phyloP scores from a whole-genome alignment of 2,329 filamentous ascomycete species.

The Epichloe coenophiala region DNA sequence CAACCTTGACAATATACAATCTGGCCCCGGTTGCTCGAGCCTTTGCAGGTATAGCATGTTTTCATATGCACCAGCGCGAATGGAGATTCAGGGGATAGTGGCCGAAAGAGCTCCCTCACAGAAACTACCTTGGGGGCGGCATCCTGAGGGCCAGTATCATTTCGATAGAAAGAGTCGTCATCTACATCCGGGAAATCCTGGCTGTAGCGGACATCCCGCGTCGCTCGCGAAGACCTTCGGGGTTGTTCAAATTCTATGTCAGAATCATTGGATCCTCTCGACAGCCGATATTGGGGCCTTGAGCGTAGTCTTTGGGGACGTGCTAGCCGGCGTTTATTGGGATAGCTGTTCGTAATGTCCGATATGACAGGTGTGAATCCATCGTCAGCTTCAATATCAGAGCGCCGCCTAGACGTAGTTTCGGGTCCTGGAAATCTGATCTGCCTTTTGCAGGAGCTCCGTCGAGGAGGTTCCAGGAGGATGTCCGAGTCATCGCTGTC shows the following conservation, averaged over 20 bases:
- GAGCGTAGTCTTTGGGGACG: constrained; percentile 10
- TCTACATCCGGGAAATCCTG: constrained; percentile 41
- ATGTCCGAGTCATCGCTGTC: constrained; percentile 1
- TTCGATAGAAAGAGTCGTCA: constrained; percentile 40
- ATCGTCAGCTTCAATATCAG: constrained; percentile 21
- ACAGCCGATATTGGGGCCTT: constrained; percentile 7
- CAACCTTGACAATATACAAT: constrained; percentile 89
- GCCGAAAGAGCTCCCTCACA: constrained; percentile 62
- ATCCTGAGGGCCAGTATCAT: constrained; percentile 29
- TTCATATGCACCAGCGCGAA: constrained; percentile 60
- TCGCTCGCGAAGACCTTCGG: constrained; percentile 35
- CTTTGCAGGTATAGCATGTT: constrained; percentile 56
- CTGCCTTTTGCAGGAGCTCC: constrained; percentile 3
- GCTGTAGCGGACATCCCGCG: constrained; percentile 30
- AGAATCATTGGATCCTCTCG: constrained; percentile 20
- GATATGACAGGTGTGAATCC: constrained; percentile 23
- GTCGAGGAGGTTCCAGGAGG: constrained; percentile 6
- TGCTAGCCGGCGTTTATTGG: constrained; percentile 10
- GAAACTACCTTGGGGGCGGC: constrained; percentile 43
- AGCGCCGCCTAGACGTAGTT: neutral
- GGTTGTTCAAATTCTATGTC: constrained; percentile 40
- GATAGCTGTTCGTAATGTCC: constrained; percentile 17
- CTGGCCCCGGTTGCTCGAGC: constrained; percentile 38
- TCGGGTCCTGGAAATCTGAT: neutral
- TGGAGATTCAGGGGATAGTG: constrained; percentile 42